Percentiles rank a stretch among this genome's conserved stretches.
Conservation (phyloP, 1,284 basidiomycete species). For the Apiotrichum gracile region DNA sequence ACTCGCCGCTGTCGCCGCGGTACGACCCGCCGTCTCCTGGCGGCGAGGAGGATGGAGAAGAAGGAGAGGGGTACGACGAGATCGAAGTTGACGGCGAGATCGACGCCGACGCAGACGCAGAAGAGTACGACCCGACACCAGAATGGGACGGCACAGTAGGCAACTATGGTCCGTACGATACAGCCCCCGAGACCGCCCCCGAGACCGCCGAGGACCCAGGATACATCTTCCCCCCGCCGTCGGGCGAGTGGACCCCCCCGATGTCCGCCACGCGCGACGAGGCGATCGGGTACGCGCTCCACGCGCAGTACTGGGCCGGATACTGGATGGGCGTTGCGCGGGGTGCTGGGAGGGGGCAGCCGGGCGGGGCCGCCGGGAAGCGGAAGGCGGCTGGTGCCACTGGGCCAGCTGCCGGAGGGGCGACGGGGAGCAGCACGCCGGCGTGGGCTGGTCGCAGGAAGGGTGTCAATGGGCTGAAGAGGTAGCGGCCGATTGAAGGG, state of each 20-base stretch:
- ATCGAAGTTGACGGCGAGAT: neutral
- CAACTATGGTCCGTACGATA: neutral
- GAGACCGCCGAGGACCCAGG: neutral
- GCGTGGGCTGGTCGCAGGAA: too few relatives aligned
- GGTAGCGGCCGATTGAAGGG: too few relatives aligned
- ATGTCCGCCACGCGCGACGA: conserved; percentile 19
- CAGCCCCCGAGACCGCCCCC: neutral
- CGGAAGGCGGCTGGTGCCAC: neutral
- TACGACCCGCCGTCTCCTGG: neutral
- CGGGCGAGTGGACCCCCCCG: conserved; percentile 10
- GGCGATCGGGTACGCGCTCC: conserved; percentile 38
- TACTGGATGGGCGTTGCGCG: conserved; percentile 45
- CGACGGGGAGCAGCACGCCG: too few relatives aligned
- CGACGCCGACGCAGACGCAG: neutral
- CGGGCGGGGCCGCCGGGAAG: neutral
- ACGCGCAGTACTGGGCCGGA: conserved; percentile 45
- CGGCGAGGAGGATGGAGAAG: neutral
- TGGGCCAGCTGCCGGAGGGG: neutral
- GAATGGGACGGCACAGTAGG: neutral
- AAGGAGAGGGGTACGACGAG: neutral
- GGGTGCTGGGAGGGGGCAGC: conserved; percentile 1
- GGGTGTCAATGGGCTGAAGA: too few relatives aligned
- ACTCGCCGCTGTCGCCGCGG: conserved; percentile 13
- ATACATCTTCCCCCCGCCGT: conserved; percentile 14
- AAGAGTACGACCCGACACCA: neutral